Conservation (phyloP, 1,139 yeast genomes). For the Suhomyces guaymorum region DNA sequence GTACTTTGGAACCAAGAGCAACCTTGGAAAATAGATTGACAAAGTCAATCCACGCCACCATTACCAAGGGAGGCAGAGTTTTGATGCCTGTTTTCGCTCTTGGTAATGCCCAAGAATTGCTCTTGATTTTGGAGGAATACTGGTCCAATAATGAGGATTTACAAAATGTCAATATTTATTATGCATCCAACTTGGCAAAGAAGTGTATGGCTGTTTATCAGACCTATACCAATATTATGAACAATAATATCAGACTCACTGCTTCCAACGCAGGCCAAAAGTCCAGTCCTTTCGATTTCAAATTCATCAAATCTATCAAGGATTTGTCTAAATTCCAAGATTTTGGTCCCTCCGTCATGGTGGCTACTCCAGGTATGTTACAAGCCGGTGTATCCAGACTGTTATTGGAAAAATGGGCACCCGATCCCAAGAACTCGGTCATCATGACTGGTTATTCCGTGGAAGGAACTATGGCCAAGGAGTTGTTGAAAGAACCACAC, state of each 20-base stretch:
- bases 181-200: conserved; percentile 90
- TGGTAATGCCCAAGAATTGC: conserved; percentile 93
- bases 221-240: conserved; percentile 96
- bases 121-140: conserved; percentile 88
- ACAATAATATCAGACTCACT: conserved; percentile 78
- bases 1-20: conserved; percentile 87
- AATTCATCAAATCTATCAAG: conserved; percentile 77
- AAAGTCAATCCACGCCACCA: conserved; percentile 77
- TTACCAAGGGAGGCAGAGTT: conserved; percentile 88
- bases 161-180: conserved; percentile 79
- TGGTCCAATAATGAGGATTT: conserved; percentile 86
- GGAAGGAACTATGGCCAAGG: conserved; percentile 97
- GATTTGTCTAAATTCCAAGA: conserved; percentile 86
- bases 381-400: conserved; percentile 95
- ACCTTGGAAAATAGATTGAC: conserved; percentile 85
- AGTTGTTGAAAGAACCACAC: conserved; percentile 80
- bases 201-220: conserved; percentile 98
- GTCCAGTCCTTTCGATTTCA: conserved; percentile 84
- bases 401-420: conserved; percentile 93
- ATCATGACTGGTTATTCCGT: conserved; percentile 95
- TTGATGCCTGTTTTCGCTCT: conserved; percentile 92
- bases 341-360: conserved; percentile 92
- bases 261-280: conserved; percentile 45
- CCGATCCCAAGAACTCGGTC: conserved; percentile 87
- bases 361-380: conserved; percentile 97